phyloP scores from a whole-genome alignment of 2,329 filamentous ascomycete species.

The Aureobasidium melanogenum region DNA sequence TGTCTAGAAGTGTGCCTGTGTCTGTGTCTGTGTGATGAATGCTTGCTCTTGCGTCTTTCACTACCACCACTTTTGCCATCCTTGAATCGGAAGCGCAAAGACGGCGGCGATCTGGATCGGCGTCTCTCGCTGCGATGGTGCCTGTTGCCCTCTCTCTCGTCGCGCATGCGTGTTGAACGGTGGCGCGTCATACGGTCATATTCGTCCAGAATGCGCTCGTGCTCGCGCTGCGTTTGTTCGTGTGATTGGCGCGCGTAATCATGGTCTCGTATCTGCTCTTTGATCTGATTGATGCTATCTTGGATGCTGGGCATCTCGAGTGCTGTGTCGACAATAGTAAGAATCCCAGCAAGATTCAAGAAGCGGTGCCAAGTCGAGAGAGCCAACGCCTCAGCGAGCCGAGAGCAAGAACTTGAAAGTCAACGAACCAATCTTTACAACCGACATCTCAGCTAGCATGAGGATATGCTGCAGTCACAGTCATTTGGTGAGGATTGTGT shows the following conservation, averaged over 20 bases:
- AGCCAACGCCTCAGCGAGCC: background rate
- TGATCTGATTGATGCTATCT: constrained; percentile 9
- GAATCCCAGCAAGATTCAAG: background rate
- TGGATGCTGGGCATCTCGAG: constrained; percentile 5
- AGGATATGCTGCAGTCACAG: too few relatives aligned
- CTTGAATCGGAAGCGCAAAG: constrained; percentile 11
- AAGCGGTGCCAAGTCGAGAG: background rate
- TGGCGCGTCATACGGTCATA: constrained; percentile 11
- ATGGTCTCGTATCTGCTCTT: background rate
- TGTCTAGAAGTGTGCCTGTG: background rate
- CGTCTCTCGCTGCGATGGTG: background rate
- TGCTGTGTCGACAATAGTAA: background rate
- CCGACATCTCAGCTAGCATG: too few relatives aligned
- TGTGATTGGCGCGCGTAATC: background rate
- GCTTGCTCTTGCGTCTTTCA: background rate
- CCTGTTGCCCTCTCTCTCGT: background rate
- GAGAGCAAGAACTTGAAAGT: background rate
- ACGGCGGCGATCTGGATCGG: constrained; percentile 1
- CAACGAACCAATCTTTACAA: background rate
- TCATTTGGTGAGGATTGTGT: too few relatives aligned
- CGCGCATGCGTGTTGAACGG: constrained; percentile 9
- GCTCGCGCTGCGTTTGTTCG: constrained; percentile 7
- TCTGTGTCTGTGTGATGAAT: background rate
- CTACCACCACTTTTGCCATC: background rate
- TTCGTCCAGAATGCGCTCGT: constrained; percentile 13